Base-by-base conservation (phyloP, 2,329 filamentous ascomycete genomes). In the Cytospora piceae region DNA sequence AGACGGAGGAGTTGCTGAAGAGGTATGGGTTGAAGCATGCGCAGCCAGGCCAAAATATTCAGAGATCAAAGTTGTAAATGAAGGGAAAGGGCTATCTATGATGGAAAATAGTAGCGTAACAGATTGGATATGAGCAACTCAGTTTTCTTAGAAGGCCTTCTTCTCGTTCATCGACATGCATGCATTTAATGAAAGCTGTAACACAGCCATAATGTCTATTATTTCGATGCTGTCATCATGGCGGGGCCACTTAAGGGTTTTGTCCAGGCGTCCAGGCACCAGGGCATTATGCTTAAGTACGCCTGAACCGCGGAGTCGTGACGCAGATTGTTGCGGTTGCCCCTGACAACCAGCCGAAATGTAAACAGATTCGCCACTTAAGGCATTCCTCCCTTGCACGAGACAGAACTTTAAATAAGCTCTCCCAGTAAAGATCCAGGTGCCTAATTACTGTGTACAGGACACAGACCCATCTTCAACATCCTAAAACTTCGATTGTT, bases 1-100 rank as follows among this genome's bases (percentile, higher is more conserved):
- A 84, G 81, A 85, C 89, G 20, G 85, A 86, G 72, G 81, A 88
- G 80, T 73, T 94, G 76, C 82, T 92, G 74, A 84, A 81, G 75
- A 77, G 87, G 76, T 87, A 89, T 73, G 78, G 78, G 15, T 74
- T 82, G 14, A 71, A 76, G 73, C 77, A 73, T 65, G 74, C 74
- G 53, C 77, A 88, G 75, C 81, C 84, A 20, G 85, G 85, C 32
- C 75, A 81, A 31, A 82, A 79, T 69, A 87, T 87, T 69, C 75
- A 77, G 72, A 76, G 75, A 60, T 73, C 80, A 46, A 84, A 81
- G 75, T 71, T 85, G 71, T 85, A 78, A 27, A 49, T 29, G 6
- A 15, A 22, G 22, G 24, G 22, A 11, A 11, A 5, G 14, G 37
- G 7, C 4, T 27, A 31, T 15, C n/a, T 8, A 46, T 22, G 42